A percentile compares a stretch with the other conserved stretches of the same genome.
These are phyloP conservation scores for Orbilia ellipsospora DNA, from an alignment of 2,329 filamentous ascomycete genomes.

Conservation along the genomic window DNA sequence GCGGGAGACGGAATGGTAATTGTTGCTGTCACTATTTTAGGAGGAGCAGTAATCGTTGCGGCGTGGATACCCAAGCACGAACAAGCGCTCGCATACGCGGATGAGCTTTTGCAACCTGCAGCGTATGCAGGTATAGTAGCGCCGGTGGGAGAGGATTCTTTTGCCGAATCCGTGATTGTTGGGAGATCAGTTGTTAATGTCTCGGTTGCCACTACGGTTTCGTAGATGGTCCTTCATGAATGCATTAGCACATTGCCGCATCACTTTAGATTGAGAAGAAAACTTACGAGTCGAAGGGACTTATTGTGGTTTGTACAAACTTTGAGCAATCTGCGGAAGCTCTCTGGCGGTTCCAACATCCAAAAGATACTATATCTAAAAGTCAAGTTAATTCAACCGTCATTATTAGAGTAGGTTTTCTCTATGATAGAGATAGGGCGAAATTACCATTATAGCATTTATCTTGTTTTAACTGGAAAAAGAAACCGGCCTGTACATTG, in stretches of 20 bases:
- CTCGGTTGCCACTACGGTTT: neutral
- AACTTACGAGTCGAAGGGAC: constrained; percentile 2
- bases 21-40: neutral
- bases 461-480: neutral
- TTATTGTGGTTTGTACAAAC: neutral
- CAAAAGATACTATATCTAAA: constrained; percentile 4
- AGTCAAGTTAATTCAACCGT: neutral
- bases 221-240: neutral
- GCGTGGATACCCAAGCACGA: neutral
- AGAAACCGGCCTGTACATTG: neutral
- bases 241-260: neutral
- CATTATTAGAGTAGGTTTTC: neutral
- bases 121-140: neutral
- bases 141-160: neutral
- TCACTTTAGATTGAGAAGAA: neutral
- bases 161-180: neutral
- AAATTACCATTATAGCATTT: neutral
- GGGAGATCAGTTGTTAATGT: neutral
- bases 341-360: neutral
- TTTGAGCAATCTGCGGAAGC: constrained; percentile 1
- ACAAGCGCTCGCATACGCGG: neutral
- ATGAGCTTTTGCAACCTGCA: neutral
- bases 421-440: neutral
- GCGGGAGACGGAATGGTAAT: neutral
- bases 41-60: neutral